Evolutionary conservation across 768 basidiomycete genomes (phyloP).

Genomic region (Kwoniella newhampshirensis): DNA sequence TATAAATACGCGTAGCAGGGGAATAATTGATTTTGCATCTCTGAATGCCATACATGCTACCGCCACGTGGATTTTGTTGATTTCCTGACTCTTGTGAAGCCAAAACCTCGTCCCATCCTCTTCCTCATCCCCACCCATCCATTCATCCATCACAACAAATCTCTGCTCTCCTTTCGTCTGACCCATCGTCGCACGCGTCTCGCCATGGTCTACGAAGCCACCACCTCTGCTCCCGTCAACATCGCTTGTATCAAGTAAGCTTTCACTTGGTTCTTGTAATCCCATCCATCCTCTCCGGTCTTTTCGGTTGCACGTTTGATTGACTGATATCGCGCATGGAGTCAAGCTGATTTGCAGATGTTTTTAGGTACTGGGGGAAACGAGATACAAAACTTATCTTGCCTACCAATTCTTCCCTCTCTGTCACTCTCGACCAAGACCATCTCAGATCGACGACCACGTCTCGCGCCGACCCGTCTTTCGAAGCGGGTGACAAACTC

Average conservation of each 20-base stretch:
- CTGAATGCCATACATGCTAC: too few relatives aligned
- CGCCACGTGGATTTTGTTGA: too few relatives aligned
- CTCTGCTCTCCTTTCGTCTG: too few relatives aligned
- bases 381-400: slow-evolving; percentile 91
- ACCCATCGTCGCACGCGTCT: neutral
- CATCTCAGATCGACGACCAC: slow-evolving; percentile 92
- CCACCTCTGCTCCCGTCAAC: slow-evolving; percentile 89
- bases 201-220: slow-evolving; percentile 66
- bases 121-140: too few relatives aligned
- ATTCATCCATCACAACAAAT: too few relatives aligned
- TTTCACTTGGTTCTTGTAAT: too few relatives aligned
- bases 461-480: slow-evolving; percentile 75
- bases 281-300: too few relatives aligned
- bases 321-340: too few relatives aligned
- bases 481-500: slow-evolving; percentile 67
- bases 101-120: too few relatives aligned
- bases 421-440: slow-evolving; percentile 94
- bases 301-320: slow-evolving; percentile 10
- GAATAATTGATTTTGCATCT: too few relatives aligned
- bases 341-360: neutral
- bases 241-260: slow-evolving; percentile 95
- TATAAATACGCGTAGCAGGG: too few relatives aligned
- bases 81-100: too few relatives aligned
- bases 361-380: slow-evolving; percentile 95
- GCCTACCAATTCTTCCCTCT: slow-evolving; percentile 97